Conservation (phyloP, 768 basidiomycete species). For the Leccinum subgranulosum region DNA sequence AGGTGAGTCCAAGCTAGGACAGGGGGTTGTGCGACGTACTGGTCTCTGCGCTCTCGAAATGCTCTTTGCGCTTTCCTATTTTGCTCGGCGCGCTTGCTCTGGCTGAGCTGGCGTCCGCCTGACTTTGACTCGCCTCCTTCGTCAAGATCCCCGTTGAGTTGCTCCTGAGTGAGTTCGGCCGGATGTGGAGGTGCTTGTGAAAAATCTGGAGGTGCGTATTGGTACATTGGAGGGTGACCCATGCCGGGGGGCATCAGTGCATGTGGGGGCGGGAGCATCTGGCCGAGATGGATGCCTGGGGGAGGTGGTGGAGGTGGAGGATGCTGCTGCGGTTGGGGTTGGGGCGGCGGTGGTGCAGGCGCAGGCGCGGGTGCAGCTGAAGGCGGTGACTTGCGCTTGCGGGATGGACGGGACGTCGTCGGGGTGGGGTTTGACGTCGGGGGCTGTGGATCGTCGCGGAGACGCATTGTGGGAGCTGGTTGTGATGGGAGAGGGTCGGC, state of each 20-base stretch:
- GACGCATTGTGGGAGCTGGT: slow-evolving; percentile 44
- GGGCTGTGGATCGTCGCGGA: slow-evolving; percentile 52
- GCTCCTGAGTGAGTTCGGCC: slow-evolving; percentile 27
- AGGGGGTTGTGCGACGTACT: slow-evolving; percentile 44
- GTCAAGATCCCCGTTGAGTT: slow-evolving; percentile 18
- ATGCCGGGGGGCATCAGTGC: slow-evolving; percentile 46
- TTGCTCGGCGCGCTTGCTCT: slow-evolving; percentile 88
- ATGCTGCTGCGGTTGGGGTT: slow-evolving; percentile 22
- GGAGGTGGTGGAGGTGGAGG: slow-evolving; percentile 35
- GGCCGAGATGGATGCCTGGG: slow-evolving; percentile 41
- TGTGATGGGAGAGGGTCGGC: slow-evolving; percentile 18
- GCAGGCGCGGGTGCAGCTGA: slow-evolving; percentile 21
- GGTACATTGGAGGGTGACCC: slow-evolving; percentile 30
- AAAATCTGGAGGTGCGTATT: slow-evolving; percentile 34
- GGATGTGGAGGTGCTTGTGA: slow-evolving; percentile 23
- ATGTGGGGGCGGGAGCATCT: slow-evolving; percentile 54
- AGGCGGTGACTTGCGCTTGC: slow-evolving; percentile 73
- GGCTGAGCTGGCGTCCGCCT: slow-evolving; percentile 60
- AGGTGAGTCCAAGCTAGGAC: slow-evolving; percentile 11
- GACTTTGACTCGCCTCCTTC: slow-evolving; percentile 3
- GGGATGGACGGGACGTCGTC: slow-evolving; percentile 26
- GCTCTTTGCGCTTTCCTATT: slow-evolving; percentile 93
- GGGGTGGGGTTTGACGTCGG: slow-evolving; percentile 12
- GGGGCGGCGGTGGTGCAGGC: slow-evolving; percentile 2
- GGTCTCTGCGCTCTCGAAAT: slow-evolving; percentile 86